Conservation (phyloP, 2,329 filamentous ascomycete species). For the Xylariaceae sp. region DNA sequence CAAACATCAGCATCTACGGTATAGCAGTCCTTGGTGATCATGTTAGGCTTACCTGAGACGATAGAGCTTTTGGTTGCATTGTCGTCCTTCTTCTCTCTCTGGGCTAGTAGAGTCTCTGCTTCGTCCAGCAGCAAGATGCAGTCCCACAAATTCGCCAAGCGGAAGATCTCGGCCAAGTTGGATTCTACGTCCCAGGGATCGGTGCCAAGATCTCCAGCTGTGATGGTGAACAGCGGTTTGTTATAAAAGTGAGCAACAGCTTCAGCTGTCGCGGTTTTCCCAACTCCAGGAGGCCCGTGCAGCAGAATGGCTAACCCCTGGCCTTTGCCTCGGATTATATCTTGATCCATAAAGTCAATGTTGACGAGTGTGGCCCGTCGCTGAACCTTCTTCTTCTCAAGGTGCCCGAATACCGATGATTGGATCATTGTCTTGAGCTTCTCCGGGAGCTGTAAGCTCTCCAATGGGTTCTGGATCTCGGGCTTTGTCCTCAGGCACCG, state of each 20-base stretch:
- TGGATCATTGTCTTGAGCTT: constrained; percentile 20
- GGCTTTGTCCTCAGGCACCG: constrained; percentile 10
- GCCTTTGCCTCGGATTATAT: constrained; percentile 18
- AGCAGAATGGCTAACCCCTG: constrained; percentile 17
- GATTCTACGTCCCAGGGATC: constrained; percentile 20
- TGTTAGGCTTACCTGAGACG: constrained; percentile 25
- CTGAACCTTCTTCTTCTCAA: constrained; percentile 20
- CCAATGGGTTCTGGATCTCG: constrained; percentile 16
- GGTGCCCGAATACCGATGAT: constrained; percentile 18
- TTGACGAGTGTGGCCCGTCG: constrained; percentile 16
- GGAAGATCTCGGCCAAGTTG: constrained; percentile 17
- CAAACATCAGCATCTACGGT: neutral
- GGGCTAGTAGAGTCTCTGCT: constrained; percentile 19
- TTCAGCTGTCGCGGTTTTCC: constrained; percentile 20
- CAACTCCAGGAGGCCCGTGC: constrained; percentile 18
- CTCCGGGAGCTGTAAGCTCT: constrained; percentile 17
- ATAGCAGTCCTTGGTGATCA: neutral
- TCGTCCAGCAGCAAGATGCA: constrained; percentile 22
- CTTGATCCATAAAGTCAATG: constrained; percentile 17
- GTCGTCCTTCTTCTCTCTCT: constrained; percentile 19
- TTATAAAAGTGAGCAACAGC: constrained; percentile 16
- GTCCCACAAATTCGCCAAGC: constrained; percentile 18
- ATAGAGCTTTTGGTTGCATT: constrained; percentile 30
- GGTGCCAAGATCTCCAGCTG: constrained; percentile 18
- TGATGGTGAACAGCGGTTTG: constrained; percentile 19